Evolutionary conservation across 2,329 filamentous ascomycete genomes (phyloP).

Genomic region (Cladosporium phlei): DNA sequence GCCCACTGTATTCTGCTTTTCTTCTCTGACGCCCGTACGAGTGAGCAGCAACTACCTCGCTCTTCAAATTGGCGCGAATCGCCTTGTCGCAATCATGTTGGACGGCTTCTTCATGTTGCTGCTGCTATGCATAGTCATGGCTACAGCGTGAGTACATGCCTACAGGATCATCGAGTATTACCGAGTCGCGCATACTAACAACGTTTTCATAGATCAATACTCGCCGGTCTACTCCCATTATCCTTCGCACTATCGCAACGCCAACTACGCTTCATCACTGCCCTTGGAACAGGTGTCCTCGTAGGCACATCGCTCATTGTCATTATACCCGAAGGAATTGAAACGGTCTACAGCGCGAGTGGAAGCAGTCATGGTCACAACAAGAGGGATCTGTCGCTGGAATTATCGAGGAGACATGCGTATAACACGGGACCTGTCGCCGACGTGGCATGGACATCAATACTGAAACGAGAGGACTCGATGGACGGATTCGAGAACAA

Average conservation of each 20-base stretch:
- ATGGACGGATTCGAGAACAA: neutral
- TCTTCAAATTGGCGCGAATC: neutral
- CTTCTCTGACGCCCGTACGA: no score
- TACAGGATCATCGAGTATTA: neutral
- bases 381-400: conserved; percentile 9
- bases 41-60: no score
- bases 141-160: conserved; percentile 50
- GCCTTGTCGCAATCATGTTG: conserved; percentile 42
- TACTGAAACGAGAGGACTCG: neutral
- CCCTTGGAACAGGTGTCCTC: conserved; percentile 86
- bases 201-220: conserved; percentile 67
- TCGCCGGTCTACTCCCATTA: conserved; percentile 84
- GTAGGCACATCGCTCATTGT: conserved; percentile 94
- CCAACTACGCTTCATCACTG: conserved; percentile 83
- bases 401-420: neutral
- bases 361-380: conserved; percentile 20
- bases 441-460: conserved; percentile 3
- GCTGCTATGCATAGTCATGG: conserved; percentile 61
- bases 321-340: conserved; percentile 94
- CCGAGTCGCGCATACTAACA: conserved; percentile 14
- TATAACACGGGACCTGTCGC: neutral
- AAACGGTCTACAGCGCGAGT: conserved; percentile 68
- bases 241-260: conserved; percentile 82
- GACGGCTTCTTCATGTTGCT: conserved; percentile 63
- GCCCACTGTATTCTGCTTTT: no score